phyloP scores from a whole-genome alignment of 805 yeast species.

The Zygosaccharomyces bailii region DNA sequence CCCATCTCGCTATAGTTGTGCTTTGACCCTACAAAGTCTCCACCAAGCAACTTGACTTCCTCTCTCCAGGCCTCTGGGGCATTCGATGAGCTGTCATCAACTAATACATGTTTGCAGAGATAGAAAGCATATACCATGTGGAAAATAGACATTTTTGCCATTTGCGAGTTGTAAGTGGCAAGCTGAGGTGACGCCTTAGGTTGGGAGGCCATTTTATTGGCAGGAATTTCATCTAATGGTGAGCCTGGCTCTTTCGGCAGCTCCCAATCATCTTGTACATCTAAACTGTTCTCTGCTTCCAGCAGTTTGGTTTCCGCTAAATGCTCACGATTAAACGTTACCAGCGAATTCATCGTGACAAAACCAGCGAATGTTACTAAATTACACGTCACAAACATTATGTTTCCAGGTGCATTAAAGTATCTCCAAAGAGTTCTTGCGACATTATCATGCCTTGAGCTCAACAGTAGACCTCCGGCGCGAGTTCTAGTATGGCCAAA shows the following conservation, averaged over 20 bases:
- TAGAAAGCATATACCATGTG: constrained; percentile 31
- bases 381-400: constrained; percentile 39
- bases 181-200: constrained; percentile 10
- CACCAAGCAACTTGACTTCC: constrained; percentile 14
- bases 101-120: constrained; percentile 20
- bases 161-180: constrained; percentile 16
- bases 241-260: constrained; percentile 1
- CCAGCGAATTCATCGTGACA: constrained; percentile 33
- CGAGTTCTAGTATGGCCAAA: constrained; percentile 7
- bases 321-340: constrained; percentile 18
- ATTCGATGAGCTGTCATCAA: neutral
- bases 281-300: constrained; percentile 7
- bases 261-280: neutral
- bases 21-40: neutral
- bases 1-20: constrained; percentile 7
- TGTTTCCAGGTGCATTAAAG: constrained; percentile 40
- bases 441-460: constrained; percentile 9
- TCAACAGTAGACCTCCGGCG: constrained; percentile 14
- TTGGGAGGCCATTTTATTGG: constrained; percentile 5
- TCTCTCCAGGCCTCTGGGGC: constrained; percentile 16
- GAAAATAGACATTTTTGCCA: constrained; percentile 29
- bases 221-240: constrained; percentile 10
- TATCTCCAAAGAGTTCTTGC: constrained; percentile 36
- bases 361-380: constrained; percentile 36
- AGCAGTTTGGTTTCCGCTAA: constrained; percentile 11